These are phyloP conservation scores for Hondaea fermentalgiana DNA, from an alignment of 108 stramenopile species.

Conservation along the genomic window DNA sequence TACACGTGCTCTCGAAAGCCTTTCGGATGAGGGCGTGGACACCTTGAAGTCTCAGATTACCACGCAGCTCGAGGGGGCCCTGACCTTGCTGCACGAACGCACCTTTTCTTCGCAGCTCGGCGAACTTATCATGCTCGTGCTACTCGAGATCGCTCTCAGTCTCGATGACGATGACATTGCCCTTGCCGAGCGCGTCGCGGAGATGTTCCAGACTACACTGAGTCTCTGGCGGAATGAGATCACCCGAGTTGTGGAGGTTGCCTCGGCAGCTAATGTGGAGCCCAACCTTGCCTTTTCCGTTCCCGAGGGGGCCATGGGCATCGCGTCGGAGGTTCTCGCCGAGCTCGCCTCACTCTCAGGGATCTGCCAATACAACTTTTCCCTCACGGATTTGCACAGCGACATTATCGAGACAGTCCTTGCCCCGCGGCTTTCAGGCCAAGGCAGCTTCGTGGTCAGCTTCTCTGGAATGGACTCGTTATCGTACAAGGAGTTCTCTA, in stretches of 20 bases:
- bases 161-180: neutral
- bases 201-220: neutral
- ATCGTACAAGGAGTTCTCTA: neutral
- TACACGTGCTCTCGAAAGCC: neutral
- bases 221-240: neutral
- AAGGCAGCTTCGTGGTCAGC: neutral
- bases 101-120: neutral
- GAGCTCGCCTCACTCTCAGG: neutral
- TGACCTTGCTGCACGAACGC: neutral
- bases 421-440: neutral
- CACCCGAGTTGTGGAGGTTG: neutral
- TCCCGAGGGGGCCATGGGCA: neutral
- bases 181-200: neutral
- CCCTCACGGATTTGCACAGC: neutral
- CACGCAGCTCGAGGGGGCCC: neutral
- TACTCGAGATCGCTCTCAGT: neutral
- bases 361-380: neutral
- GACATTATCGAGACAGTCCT: neutral
- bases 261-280: neutral
- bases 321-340: neutral
- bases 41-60: neutral
- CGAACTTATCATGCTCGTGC: neutral
- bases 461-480: neutral
- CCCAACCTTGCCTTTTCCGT: neutral
- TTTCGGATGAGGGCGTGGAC: neutral